These are phyloP conservation scores for Dryas alaskensis DNA, from an alignment of 306 rosid species.

Conservation along the genomic window DNA sequence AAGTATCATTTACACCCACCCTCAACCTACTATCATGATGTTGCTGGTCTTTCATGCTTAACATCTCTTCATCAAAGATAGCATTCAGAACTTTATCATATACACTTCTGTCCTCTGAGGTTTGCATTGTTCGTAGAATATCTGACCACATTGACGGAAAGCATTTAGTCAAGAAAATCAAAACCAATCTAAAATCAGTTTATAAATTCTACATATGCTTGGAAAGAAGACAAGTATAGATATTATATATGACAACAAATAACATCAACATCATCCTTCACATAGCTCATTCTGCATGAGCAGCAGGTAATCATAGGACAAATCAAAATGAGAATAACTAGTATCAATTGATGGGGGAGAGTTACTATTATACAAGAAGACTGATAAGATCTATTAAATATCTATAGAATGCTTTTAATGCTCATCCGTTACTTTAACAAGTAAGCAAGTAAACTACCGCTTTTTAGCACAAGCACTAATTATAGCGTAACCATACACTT, in stretches of 20 bases:
- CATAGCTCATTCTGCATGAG: not conserved
- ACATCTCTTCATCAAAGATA: conserved; percentile 72
- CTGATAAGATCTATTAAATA: no score
- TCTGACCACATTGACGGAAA: conserved; percentile 45
- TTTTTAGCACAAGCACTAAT: no score
- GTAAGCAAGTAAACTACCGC: no score
- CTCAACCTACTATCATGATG: conserved; percentile 48
- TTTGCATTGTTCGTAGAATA: conserved; percentile 77
- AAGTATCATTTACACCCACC: conserved; percentile 44
- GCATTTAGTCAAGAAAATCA: conserved; percentile 24
- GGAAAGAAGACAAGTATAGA: not conserved
- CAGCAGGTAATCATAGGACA: not conserved
- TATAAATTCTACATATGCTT: not conserved
- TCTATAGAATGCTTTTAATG: no score
- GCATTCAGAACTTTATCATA: conserved; percentile 87
- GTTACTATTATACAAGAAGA: no score
- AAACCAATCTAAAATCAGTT: conserved; percentile 5
- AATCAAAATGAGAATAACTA: no score
- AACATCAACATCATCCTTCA: not conserved
- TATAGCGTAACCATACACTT: no score
- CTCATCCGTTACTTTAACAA: no score
- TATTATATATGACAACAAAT: not conserved
- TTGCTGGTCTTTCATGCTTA: conserved; percentile 51
- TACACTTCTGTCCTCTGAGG: conserved; percentile 76
- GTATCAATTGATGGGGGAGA: no score